Evolutionary conservation across 441 rosid genomes (phyloP).

Genomic region (Daphne laureola): DNA sequence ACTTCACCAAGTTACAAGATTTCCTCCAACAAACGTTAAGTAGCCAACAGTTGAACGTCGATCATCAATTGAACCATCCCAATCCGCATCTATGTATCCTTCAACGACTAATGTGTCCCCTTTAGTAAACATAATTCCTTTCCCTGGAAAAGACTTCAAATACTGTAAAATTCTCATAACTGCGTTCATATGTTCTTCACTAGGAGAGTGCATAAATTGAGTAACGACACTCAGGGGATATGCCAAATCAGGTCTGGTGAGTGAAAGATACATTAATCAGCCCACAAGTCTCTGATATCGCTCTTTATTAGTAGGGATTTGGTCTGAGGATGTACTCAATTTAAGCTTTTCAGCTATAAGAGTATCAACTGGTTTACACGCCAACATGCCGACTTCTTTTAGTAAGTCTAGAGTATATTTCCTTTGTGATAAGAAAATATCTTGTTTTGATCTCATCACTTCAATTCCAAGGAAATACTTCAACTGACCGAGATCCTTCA

Average conservation of each 20-base stretch:
- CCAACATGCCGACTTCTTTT: not conserved
- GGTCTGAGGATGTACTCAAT: not conserved
- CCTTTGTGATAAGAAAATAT: not conserved
- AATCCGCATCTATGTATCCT: conserved; percentile 5
- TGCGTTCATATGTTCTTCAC: not conserved
- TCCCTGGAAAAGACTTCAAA: accelerated
- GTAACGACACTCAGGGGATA: not conserved
- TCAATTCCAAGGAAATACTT: not conserved
- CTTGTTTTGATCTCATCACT: no score
- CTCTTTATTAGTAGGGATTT: not conserved
- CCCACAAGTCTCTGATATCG: not conserved
- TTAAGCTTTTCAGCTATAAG: not conserved
- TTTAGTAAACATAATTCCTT: not conserved
- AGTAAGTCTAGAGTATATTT: not conserved
- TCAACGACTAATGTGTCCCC: not conserved
- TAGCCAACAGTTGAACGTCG: not conserved
- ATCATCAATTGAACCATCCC: not conserved
- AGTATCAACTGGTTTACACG: not conserved
- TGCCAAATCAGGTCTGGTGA: not conserved
- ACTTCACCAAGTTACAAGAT: not conserved
- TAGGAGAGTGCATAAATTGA: not conserved
- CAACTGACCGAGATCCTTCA: not conserved
- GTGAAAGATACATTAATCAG: not conserved
- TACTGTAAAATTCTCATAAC: not conserved
- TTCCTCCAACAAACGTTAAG: not conserved